phyloP scores from a whole-genome alignment of 345 rosid species.

The Acer saccharum region DNA sequence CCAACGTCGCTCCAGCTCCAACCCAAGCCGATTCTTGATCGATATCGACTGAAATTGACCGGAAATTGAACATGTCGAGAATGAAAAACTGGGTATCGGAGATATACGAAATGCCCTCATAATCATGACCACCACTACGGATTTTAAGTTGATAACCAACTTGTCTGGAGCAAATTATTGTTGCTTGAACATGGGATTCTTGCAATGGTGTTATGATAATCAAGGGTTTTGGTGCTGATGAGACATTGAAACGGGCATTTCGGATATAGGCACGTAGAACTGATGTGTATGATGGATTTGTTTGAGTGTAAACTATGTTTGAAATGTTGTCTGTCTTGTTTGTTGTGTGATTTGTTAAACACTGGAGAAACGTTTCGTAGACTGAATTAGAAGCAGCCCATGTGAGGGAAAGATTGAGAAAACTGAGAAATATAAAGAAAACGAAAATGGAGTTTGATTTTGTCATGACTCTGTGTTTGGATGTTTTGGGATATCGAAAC shows the following conservation, averaged over 20 bases:
- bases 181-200: too few species aligned
- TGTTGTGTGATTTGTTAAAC: conserved; percentile 43
- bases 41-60: too few species aligned
- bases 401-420: conserved; percentile 8
- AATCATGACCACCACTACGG: too few species aligned
- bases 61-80: too few species aligned
- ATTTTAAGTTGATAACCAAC: too few species aligned
- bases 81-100: too few species aligned
- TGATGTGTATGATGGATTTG: conserved; percentile 41
- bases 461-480: not conserved
- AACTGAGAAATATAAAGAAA: conserved; percentile 20
- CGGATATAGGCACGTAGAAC: conserved; percentile 57
- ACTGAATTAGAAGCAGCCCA: conserved; percentile 23
- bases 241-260: conserved; percentile 55
- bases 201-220: conserved; percentile 34
- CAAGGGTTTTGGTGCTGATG: conserved; percentile 45
- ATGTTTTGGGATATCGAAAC: too few species aligned
- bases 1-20: too few species aligned
- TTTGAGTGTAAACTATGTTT: conserved; percentile 35
- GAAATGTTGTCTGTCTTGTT: conserved; percentile 24
- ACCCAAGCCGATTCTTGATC: too few species aligned
- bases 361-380: conserved; percentile 43
- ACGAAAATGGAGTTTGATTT: not conserved
- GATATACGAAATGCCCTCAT: too few species aligned
- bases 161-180: too few species aligned